These are phyloP conservation scores for Amylostereum chailletii DNA, from an alignment of 1,284 basidiomycete species.

Conservation along the genomic window DNA sequence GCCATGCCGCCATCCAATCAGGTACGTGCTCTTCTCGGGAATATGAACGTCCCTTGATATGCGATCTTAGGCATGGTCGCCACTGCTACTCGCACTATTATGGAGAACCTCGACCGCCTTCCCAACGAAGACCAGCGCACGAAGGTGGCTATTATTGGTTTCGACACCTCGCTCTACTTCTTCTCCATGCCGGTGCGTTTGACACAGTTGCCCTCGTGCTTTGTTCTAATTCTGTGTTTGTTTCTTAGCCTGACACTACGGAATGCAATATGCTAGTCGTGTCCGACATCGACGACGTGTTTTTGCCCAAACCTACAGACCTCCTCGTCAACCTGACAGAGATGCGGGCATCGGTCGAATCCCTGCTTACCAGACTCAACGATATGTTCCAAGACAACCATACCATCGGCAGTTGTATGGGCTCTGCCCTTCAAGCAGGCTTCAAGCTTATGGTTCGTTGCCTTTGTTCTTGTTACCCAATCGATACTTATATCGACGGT, in stretches of 20 bases:
- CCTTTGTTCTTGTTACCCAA: not conserved
- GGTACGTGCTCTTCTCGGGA: constrained; percentile 31
- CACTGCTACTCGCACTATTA: constrained; percentile 90
- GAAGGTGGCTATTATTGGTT: constrained; percentile 89
- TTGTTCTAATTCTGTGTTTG: not conserved
- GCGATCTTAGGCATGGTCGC: constrained; percentile 82
- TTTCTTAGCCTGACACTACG: constrained; percentile 58
- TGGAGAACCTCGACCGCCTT: constrained; percentile 91
- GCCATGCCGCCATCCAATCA: constrained; percentile 84
- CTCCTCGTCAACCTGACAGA: constrained; percentile 92
- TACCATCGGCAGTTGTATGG: constrained; percentile 87
- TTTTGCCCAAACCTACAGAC: constrained; percentile 94
- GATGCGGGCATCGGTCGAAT: constrained; percentile 74
- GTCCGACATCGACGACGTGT: constrained; percentile 94
- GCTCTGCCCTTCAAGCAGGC: constrained; percentile 93
- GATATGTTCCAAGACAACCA: constrained; percentile 98
- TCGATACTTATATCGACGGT: constrained; percentile 4
- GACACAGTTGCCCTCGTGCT: not conserved
- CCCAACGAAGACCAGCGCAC: constrained; percentile 93
- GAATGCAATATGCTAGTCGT: constrained; percentile 96
- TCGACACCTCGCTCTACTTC: constrained; percentile 92
- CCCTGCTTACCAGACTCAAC: constrained; percentile 73
- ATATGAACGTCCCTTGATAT: not conserved
- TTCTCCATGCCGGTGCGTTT: constrained; percentile 77
- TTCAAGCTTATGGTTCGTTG: constrained; percentile 84